A percentile compares a stretch with the other conserved stretches of the same genome.
Evolutionary conservation across 345 rosid genomes (phyloP).

Genomic region (Populus nigra): DNA sequence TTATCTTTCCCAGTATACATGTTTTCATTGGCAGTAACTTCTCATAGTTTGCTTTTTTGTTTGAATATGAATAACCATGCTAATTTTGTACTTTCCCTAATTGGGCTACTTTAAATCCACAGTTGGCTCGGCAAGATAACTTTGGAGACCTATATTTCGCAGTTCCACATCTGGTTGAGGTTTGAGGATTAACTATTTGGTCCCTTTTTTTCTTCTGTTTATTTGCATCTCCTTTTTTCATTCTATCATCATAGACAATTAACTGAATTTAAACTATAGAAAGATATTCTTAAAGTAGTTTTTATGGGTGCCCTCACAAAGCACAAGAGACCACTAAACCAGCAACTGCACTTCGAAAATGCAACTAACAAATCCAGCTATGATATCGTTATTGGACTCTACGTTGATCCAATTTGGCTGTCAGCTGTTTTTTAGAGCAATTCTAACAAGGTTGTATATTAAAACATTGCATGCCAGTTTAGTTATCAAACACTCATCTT

Average conservation of each 20-base stretch:
- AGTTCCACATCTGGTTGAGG: slow-evolving; percentile 99
- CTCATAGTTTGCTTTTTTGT: neutral
- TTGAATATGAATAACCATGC: neutral
- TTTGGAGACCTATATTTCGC: slow-evolving; percentile 91
- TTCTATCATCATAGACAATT: neutral
- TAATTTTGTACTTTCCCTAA: slow-evolving; percentile 19
- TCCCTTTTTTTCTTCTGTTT: neutral
- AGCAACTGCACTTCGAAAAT: neutral
- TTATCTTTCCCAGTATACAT: slow-evolving; percentile 22
- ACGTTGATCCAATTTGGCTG: neutral
- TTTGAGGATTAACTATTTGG: slow-evolving; percentile 28
- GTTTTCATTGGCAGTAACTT: neutral
- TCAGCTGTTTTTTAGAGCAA: neutral
- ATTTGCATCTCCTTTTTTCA: neutral
- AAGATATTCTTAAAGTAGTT: neutral
- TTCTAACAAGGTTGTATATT: neutral
- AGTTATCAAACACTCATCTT: neutral
- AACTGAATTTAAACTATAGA: neutral
- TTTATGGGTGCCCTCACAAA: neutral
- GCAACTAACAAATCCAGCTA: neutral
- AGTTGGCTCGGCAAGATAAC: slow-evolving; percentile 98
- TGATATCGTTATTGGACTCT: neutral
- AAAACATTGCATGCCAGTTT: neutral
- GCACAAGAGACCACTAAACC: neutral
- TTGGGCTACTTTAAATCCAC: slow-evolving; percentile 6